Evolutionary conservation across 805 yeast species (phyloP).

Genomic region (Yarrowia alimentaria): DNA sequence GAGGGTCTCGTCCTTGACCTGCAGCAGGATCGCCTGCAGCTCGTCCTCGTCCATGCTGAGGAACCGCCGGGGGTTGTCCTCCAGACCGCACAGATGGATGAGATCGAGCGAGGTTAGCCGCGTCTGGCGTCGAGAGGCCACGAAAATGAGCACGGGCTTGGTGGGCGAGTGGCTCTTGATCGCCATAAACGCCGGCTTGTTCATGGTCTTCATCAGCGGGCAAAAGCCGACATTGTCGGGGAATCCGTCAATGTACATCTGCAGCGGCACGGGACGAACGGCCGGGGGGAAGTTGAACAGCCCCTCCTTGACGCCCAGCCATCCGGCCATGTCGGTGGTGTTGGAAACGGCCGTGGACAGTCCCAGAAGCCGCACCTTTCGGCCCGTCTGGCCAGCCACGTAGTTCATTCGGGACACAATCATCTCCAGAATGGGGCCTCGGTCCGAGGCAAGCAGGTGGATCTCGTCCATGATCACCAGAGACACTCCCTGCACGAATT

Average conservation of each 20-base stretch:
- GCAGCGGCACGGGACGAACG: constrained; percentile 80
- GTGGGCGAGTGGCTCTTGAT: constrained; percentile 86
- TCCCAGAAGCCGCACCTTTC: constrained; percentile 65
- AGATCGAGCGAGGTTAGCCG: constrained; percentile 75
- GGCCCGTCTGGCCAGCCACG: constrained; percentile 57
- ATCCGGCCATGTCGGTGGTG: constrained; percentile 81
- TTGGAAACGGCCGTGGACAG: constrained; percentile 85
- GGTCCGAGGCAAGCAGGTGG: constrained; percentile 76
- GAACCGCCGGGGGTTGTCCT: constrained; percentile 71
- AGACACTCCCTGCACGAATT: constrained; percentile 70
- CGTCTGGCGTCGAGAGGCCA: constrained; percentile 80
- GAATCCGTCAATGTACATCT: constrained; percentile 84
- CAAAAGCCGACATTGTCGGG: constrained; percentile 79
- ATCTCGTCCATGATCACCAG: constrained; percentile 83
- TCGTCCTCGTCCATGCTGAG: constrained; percentile 65
- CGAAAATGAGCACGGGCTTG: constrained; percentile 81
- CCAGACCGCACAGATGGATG: constrained; percentile 76
- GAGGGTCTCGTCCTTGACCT: constrained; percentile 80
- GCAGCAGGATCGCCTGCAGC: constrained; percentile 48
- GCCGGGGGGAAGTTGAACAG: constrained; percentile 77
- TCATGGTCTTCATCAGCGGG: constrained; percentile 84
- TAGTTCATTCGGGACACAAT: constrained; percentile 86
- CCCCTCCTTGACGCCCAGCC: constrained; percentile 73
- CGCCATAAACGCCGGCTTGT: constrained; percentile 88
- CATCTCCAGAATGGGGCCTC: constrained; percentile 85